phyloP scores from a whole-genome alignment of 495 filamentous ascomycete genomes.

The Gamarada debralockiae region DNA sequence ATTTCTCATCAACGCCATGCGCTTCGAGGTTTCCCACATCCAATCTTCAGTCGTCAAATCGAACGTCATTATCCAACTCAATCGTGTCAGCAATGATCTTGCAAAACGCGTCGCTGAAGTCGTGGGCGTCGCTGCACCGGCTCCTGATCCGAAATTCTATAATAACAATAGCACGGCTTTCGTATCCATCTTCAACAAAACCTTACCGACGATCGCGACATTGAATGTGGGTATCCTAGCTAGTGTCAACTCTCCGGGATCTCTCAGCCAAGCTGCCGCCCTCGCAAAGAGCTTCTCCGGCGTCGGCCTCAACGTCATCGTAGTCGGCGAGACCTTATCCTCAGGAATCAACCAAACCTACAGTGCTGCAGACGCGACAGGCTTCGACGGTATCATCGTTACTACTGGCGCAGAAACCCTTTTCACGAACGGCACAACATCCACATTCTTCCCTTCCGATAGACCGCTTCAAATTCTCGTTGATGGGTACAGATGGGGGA shows the following conservation, averaged over 20 bases:
- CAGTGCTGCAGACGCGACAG: conserved; percentile 62
- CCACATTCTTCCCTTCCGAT: conserved; percentile 58
- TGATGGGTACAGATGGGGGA: conserved; percentile 69
- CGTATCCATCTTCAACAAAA: conserved; percentile 56
- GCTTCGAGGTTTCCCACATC: conserved; percentile 66
- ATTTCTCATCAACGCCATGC: conserved; percentile 72
- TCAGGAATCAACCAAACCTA: conserved; percentile 65
- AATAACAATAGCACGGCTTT: conserved; percentile 63
- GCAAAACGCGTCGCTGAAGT: conserved; percentile 62
- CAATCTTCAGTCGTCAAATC: conserved; percentile 49
- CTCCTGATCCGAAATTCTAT: conserved; percentile 61
- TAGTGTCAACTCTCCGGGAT: conserved; percentile 17
- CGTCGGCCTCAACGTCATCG: conserved; percentile 49
- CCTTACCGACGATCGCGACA: conserved; percentile 55
- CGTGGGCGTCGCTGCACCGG: conserved; percentile 51
- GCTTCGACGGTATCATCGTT: conserved; percentile 68
- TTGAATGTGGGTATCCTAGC: conserved; percentile 68
- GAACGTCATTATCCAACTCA: conserved; percentile 68
- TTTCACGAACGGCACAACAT: conserved; percentile 37
- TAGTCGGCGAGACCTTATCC: conserved; percentile 59
- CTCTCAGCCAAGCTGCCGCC: conserved; percentile 37
- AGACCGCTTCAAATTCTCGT: conserved; percentile 60
- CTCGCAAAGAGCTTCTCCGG: conserved; percentile 43
- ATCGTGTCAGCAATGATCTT: conserved; percentile 65
- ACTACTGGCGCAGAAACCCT: conserved; percentile 52